These are phyloP conservation scores for Hygrophoropsis aurantiaca DNA, from an alignment of 768 basidiomycete species.

Conservation along the genomic window DNA sequence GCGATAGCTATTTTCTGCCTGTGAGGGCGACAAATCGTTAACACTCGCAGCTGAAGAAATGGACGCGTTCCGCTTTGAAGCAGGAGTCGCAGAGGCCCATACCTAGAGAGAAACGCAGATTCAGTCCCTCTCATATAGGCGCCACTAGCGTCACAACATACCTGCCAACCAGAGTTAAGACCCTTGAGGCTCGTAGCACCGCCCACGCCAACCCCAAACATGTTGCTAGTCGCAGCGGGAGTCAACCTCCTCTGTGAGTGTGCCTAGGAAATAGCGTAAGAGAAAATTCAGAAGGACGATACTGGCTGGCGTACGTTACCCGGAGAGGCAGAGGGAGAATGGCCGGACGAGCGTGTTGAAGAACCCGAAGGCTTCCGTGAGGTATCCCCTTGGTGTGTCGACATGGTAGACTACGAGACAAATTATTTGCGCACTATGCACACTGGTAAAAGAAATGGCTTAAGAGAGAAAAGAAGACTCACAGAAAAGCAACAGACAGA, in stretches of 20 bases:
- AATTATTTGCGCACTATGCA: slow-evolving; percentile 28
- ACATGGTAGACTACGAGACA: slow-evolving; percentile 25
- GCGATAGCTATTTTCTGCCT: slow-evolving; percentile 48
- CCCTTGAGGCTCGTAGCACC: slow-evolving; percentile 48
- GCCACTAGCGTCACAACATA: slow-evolving; percentile 27
- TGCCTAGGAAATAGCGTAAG: slow-evolving; percentile 24
- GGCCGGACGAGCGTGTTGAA: slow-evolving; percentile 61
- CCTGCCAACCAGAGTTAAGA: slow-evolving; percentile 70
- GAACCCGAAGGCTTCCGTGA: slow-evolving; percentile 71
- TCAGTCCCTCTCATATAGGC: slow-evolving; percentile 3
- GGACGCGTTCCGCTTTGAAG: slow-evolving; percentile 59
- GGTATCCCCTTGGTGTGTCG: slow-evolving; percentile 38
- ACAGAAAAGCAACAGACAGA: slow-evolving; percentile 24
- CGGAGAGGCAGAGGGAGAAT: slow-evolving; percentile 63
- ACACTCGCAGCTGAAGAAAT: slow-evolving; percentile 58
- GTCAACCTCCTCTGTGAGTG: slow-evolving; percentile 49
- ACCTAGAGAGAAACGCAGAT: slow-evolving; percentile 40
- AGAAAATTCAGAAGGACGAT: neutral
- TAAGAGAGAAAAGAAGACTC: slow-evolving; percentile 13
- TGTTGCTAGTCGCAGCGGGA: slow-evolving; percentile 40
- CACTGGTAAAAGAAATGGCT: slow-evolving; percentile 18
- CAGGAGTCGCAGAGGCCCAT: slow-evolving; percentile 52
- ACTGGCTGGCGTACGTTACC: slow-evolving; percentile 45
- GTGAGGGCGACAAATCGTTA: slow-evolving; percentile 46
- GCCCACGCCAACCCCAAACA: slow-evolving; percentile 54